Evolutionary conservation across 306 rosid genomes (phyloP).

Genomic region (Sindora glabra): DNA sequence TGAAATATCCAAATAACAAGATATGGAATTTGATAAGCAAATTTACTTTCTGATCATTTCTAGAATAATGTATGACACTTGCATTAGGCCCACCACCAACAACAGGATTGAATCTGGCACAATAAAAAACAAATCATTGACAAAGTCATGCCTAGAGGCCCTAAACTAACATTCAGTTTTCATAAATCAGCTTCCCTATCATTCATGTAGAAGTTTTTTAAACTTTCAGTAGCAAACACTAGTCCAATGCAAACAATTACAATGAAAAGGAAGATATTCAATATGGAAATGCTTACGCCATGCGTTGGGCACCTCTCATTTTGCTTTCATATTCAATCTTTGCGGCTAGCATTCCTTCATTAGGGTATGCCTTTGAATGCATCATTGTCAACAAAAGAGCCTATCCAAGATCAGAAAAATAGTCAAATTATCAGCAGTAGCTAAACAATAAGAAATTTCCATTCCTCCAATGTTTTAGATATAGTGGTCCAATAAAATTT

Average conservation of each 20-base stretch:
- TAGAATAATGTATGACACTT: constrained; percentile 78
- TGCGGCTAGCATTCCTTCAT: constrained; percentile 70
- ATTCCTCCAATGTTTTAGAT: too few relatives aligned
- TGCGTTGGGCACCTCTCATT: constrained; percentile 87
- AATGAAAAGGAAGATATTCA: constrained; percentile 7
- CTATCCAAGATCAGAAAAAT: constrained; percentile 37
- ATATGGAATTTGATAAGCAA: constrained; percentile 6
- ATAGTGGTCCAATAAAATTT: too few relatives aligned
- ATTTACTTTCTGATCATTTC: constrained; percentile 86
- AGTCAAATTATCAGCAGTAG: background rate
- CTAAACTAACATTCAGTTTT: background rate
- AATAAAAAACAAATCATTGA: constrained; percentile 1
- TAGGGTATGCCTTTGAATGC: constrained; percentile 65
- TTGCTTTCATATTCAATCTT: constrained; percentile 90
- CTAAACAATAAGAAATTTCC: too few relatives aligned
- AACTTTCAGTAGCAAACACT: background rate
- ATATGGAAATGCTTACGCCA: constrained; percentile 64
- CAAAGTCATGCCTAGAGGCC: background rate
- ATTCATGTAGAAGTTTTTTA: constrained; percentile 1
- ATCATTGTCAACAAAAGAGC: constrained; percentile 87
- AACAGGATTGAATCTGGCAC: constrained; percentile 81
- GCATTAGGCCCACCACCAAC: constrained; percentile 95
- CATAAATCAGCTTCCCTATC: constrained; percentile 12
- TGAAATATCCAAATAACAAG: background rate
- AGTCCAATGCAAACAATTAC: background rate